Percentiles rank a stretch among this genome's conserved stretches.
phyloP scores from a whole-genome alignment of 257 asterid genomes.

The Petrea volubilis region DNA sequence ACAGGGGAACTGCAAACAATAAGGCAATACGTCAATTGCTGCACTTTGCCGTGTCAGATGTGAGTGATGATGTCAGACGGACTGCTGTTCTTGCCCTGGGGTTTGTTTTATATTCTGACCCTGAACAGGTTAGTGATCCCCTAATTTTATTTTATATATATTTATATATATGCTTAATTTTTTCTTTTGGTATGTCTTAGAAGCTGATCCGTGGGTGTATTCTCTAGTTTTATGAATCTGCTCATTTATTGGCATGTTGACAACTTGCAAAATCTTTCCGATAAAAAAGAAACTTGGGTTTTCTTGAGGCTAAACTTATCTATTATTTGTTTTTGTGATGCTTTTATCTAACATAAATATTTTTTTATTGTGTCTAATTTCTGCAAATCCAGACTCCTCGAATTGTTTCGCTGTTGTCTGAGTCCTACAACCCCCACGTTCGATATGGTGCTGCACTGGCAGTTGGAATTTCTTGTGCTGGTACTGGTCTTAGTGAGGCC shows the following conservation, averaged over 20 bases:
- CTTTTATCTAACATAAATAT: too few relatives aligned
- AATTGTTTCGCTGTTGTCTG: conserved; percentile 85
- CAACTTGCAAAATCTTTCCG: too few relatives aligned
- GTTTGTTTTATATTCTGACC: conserved; percentile 87
- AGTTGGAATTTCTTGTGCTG: conserved; percentile 98
- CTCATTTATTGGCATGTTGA: too few relatives aligned
- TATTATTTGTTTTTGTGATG: too few relatives aligned
- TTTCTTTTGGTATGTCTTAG: too few relatives aligned
- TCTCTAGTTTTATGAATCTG: too few relatives aligned
- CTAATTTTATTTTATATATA: too few relatives aligned
- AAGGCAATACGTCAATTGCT: conserved; percentile 93
- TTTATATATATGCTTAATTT: too few relatives aligned
- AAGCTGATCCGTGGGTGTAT: too few relatives aligned
- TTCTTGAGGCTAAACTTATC: too few relatives aligned
- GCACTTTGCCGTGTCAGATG: conserved; percentile 99
- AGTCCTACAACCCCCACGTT: conserved; percentile 98
- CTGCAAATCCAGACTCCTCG: conserved; percentile 72
- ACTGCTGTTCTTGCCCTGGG: conserved; percentile 99
- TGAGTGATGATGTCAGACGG: conserved; percentile 92
- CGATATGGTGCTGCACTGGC: conserved; percentile 99
- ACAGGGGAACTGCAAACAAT: conserved; percentile 93
- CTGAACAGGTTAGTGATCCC: conserved; percentile 86
- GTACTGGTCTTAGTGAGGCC: conserved; percentile 97
- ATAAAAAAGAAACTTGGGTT: too few relatives aligned
- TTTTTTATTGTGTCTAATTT: conserved; percentile 13